Evolutionary conservation across 768 basidiomycete genomes (phyloP), one percentile per base, ranked within the genome.

Genomic region (Dentipellis sp.): DNA sequence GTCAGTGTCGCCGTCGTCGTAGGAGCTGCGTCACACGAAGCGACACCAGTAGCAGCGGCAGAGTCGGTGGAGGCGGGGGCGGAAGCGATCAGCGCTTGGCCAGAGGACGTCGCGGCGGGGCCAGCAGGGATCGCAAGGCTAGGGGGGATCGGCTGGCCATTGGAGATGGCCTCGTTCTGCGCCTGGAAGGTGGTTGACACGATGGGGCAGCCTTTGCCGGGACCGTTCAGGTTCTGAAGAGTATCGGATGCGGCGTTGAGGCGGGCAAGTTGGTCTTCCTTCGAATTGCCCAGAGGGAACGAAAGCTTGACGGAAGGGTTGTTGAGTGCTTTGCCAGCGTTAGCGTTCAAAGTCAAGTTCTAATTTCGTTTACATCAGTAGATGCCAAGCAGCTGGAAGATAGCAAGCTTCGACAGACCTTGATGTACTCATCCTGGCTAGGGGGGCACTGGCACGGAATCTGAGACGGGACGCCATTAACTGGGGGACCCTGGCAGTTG

Each of bases 171-270:
- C 23, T 42, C 9, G 38, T 53, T 37, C 39, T 63, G 63, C 23
- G 51, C 59, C 4, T 34, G 45, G n/a, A 66, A 55, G 10, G 65
- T 66, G 11, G 63, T 66, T 6, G 60, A 56, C 6, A 54, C 62
- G 53, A 62, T 56, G 1, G 65, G 63, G 52, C 66, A 66, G 16
- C 67, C 66, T 16, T 53, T 42, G 22, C 67, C 68, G 6, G 63
- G 55, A 5, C 66, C 66, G 19, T 58, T 53, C 10, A 69, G 49
- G 56, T 68, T 69, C 59, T 68, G 68, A 22, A 68, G 51, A 10
- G 65, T 67, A 17, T 64, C 59, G 17, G 58, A 29, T 9, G 62
- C 58, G 37, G 67, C 62, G 6, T 57, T 59, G 46, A 67, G 61
- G 9, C 68, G 63, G 3, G 61, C 57, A 19, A 52, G 49, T 54